Conservation (phyloP, 2,329 filamentous ascomycete species). For the Tolypocladium guangdongense region DNA sequence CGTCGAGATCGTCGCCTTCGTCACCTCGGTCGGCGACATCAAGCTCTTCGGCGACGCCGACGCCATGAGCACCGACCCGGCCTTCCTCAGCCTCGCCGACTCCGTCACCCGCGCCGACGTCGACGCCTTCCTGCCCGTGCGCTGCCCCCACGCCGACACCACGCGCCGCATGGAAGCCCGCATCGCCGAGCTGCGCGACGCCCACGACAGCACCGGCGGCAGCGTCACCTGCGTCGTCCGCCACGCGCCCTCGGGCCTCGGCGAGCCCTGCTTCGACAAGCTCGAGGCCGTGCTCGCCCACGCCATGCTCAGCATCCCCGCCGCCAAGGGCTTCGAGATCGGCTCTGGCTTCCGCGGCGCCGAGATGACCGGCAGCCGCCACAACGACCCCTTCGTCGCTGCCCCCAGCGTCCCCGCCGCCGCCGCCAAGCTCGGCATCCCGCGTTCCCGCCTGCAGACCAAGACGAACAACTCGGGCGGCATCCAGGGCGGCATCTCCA, state of each 20-base stretch:
- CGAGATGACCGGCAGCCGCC: slow-evolving; percentile 74
- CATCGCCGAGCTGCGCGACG: slow-evolving; percentile 69
- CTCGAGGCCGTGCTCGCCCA: slow-evolving; percentile 84
- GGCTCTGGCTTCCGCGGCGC: slow-evolving; percentile 86
- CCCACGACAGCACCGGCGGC: slow-evolving; percentile 81
- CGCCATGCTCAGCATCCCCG: slow-evolving; percentile 90
- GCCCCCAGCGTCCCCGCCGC: slow-evolving; percentile 32
- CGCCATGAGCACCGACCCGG: slow-evolving; percentile 61
- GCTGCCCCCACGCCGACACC: slow-evolving; percentile 63
- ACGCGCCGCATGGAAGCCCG: slow-evolving; percentile 63
- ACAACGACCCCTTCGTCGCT: slow-evolving; percentile 62
- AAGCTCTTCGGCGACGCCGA: slow-evolving; percentile 19
- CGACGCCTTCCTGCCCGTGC: slow-evolving; percentile 73
- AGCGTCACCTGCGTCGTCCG: slow-evolving; percentile 90
- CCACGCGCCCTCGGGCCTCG: slow-evolving; percentile 73
- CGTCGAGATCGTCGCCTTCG: slow-evolving; percentile 86
- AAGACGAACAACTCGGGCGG: slow-evolving; percentile 93
- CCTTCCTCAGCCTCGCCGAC: slow-evolving; percentile 64
- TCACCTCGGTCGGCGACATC: slow-evolving; percentile 65
- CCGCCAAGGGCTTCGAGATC: slow-evolving; percentile 91
- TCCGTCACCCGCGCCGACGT: slow-evolving; percentile 65
- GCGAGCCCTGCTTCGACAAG: slow-evolving; percentile 93
- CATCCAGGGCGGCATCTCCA: slow-evolving; percentile 90
- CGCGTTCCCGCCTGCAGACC: slow-evolving; percentile 59
- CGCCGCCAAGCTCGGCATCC: slow-evolving; percentile 30